These are phyloP conservation scores for Fusarium sarcochroum DNA, from an alignment of 2,329 filamentous ascomycete species.

Conservation along the genomic window DNA sequence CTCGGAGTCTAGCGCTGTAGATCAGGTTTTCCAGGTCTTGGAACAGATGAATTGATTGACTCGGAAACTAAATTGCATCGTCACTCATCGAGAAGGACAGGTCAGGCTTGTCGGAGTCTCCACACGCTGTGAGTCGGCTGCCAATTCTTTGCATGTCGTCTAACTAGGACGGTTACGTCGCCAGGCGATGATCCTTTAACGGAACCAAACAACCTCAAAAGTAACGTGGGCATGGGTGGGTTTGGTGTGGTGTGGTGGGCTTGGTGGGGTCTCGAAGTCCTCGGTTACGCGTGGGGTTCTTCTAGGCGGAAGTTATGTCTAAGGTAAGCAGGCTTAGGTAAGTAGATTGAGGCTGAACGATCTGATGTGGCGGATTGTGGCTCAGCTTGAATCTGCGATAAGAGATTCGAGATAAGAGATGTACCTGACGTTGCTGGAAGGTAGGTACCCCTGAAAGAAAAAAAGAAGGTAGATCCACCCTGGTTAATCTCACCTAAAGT, in stretches of 20 bases:
- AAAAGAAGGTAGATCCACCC: slow-evolving; percentile 35
- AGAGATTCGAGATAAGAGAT: slow-evolving; percentile 6
- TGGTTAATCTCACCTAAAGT: slow-evolving; percentile 36
- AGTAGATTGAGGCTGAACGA: not conserved
- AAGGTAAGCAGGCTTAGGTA: not conserved
- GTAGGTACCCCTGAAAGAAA: slow-evolving; percentile 44
- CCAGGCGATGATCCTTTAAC: slow-evolving; percentile 26
- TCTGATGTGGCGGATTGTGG: slow-evolving; percentile 9
- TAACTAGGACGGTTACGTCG: slow-evolving; percentile 4
- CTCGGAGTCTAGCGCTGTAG: slow-evolving; percentile 29
- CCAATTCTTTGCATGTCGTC: slow-evolving; percentile 2
- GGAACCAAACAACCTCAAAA: slow-evolving; percentile 25
- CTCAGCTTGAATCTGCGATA: not conserved
- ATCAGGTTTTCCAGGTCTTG: slow-evolving; percentile 18
- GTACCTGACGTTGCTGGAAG: slow-evolving; percentile 18
- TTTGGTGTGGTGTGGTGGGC: slow-evolving; percentile 8
- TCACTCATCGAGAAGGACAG: not conserved
- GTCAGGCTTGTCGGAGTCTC: not conserved
- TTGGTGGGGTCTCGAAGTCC: slow-evolving; percentile 9
- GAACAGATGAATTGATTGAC: slow-evolving; percentile 1
- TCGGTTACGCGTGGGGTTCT: slow-evolving; percentile 17
- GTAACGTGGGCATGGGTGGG: slow-evolving; percentile 36
- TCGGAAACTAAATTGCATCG: not conserved
- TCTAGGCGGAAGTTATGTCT: not conserved
- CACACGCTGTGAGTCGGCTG: slow-evolving; percentile 5